phyloP scores from a whole-genome alignment of 176 grass and related monocot genomes.

The Musa acuminata region DNA sequence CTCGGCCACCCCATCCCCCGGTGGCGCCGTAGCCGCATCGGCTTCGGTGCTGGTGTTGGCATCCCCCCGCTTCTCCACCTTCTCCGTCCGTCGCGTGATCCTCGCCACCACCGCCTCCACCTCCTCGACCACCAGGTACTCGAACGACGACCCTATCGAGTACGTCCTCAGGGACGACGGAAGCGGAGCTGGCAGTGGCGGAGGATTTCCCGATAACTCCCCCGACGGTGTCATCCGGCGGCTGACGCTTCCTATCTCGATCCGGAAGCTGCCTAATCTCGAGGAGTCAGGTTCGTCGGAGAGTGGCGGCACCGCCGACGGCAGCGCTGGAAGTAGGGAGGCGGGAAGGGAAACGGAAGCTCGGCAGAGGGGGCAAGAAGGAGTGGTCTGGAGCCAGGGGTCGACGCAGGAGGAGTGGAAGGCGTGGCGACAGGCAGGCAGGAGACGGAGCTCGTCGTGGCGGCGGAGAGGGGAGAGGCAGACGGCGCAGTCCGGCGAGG shows the following conservation, averaged over 20 bases:
- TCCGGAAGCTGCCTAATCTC: constrained; percentile 30
- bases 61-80: constrained; percentile 19
- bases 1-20: neutral
- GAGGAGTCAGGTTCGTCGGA: neutral
- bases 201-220: constrained; percentile 9
- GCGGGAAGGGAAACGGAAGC: constrained; percentile 50
- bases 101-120: constrained; percentile 39
- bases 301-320: neutral
- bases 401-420: constrained; percentile 78
- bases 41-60: neutral
- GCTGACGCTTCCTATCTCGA: constrained; percentile 87
- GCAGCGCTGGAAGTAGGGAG: constrained; percentile 23
- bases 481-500: constrained; percentile 68
- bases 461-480: constrained; percentile 55
- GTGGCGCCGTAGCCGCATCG: neutral
- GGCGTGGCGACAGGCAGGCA: constrained; percentile 71
- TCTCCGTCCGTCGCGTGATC: constrained; percentile 10
- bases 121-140: constrained; percentile 83
- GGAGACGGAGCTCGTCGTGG: constrained; percentile 71
- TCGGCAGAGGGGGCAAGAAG: constrained; percentile 78
- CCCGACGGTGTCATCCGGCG: constrained; percentile 35
- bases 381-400: constrained; percentile 58
- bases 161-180: constrained; percentile 24
- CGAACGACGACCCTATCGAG: constrained; percentile 24
- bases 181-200: constrained; percentile 21